Evolutionary conservation across 2,329 filamentous ascomycete species (phyloP), one percentile per base, ranked within the genome.

Genomic region (Escovopsis sp.): DNA sequence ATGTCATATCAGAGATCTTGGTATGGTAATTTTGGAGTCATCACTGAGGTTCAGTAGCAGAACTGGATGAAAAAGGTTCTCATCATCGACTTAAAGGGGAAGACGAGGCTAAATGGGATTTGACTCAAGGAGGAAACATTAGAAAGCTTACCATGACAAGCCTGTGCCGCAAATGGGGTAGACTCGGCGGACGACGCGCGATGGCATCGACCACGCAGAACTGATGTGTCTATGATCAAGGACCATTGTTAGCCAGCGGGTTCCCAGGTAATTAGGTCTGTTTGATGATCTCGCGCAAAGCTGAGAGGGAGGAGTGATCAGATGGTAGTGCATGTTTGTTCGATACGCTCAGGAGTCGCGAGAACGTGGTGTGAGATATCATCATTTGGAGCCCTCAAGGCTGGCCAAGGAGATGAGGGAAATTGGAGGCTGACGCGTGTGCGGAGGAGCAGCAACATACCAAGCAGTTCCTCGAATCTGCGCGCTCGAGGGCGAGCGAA

Each of bases 301-400:
- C 7, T 25, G 7, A 25, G 21, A 21, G 29, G 37, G 40, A 34
- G 38, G 13, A 15, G 13, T n/a, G 26, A 58, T 75, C 75, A 79
- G 75, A 79, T 79, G 75, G 75, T 79, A 76, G 73, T 79, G 75
- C 75, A 79, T 79, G 75, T 78, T 66, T 64, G 66, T 75, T 72
- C 64, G 53, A 17, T 44, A 51, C 68, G 71, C 70, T 75, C 71
- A 66, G 65, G 63, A 48, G 49, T 75, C 68, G 65, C 71, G 66
- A 54, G 67, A 74, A 73, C 68, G 68, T 72, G 66, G 67, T 62
- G 59, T 55, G 48, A 45, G 54, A 44, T 52, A 59, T 74, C 70
- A 71, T 75, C 70, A 73, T 58, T 42, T 18, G 17, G 21, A 17
- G 19, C 19, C 25, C 14, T 13, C 21, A 4, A 17, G 32, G 32